Conservation (phyloP, 495 filamentous ascomycete species). For the Hypoxylon crocopeplum region DNA sequence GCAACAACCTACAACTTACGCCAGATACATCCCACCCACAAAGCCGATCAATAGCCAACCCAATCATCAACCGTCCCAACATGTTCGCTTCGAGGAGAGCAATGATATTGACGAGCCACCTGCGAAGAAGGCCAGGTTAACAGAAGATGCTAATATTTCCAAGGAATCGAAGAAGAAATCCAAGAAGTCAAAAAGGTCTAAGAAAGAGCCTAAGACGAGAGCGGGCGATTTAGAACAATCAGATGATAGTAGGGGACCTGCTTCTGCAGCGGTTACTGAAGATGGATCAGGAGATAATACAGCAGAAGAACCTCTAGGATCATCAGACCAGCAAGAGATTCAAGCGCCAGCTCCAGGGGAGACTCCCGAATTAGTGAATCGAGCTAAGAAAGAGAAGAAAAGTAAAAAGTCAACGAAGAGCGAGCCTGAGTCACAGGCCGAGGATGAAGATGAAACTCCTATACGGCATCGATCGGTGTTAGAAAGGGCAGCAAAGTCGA, state of each 20-base stretch:
- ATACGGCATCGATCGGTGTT: slow-evolving; percentile 53
- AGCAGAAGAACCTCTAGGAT: background rate
- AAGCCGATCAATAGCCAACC: slow-evolving; percentile 24
- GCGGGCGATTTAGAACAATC: slow-evolving; percentile 5
- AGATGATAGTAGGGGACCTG: background rate
- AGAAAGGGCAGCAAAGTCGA: slow-evolving; percentile 56
- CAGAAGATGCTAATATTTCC: slow-evolving; percentile 11
- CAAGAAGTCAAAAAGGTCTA: slow-evolving; percentile 39
- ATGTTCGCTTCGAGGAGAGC: slow-evolving; percentile 32
- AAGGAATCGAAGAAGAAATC: slow-evolving; percentile 25
- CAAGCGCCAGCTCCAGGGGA: background rate
- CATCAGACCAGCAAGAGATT: background rate
- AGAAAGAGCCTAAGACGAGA: slow-evolving; percentile 3
- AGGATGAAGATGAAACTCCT: slow-evolving; percentile 36
- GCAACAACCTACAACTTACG: slow-evolving; percentile 44
- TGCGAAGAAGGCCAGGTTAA: slow-evolving; percentile 31
- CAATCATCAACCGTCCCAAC: slow-evolving; percentile 18
- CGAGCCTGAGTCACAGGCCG: slow-evolving; percentile 3
- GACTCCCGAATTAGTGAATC: slow-evolving; percentile 3
- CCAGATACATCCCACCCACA: slow-evolving; percentile 50
- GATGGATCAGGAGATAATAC: background rate
- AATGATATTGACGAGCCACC: slow-evolving; percentile 26
- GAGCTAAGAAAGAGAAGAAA: slow-evolving; percentile 43
- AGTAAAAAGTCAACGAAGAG: slow-evolving; percentile 40
- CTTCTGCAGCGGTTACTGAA: no score